Evolutionary conservation across 345 rosid species (phyloP), one percentile per base, ranked within the genome.

Genomic region (Triadica sebifera): DNA sequence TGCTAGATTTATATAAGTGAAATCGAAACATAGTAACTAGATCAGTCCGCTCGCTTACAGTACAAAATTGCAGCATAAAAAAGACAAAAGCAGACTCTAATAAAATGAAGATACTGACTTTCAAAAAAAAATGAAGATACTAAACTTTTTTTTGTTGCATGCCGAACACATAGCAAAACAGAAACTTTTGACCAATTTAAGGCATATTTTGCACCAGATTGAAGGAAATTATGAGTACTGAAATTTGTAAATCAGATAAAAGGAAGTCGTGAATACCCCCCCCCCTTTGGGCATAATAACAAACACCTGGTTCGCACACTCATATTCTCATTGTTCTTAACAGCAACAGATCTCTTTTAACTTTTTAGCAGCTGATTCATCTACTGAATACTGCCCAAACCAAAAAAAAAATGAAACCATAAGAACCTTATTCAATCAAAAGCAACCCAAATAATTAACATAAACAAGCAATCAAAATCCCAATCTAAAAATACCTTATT

Each of bases 311-410:
- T 45, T 55, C 43, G 72, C 89, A 66, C 17, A 24, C 8, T 0
- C 9, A 12, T 39, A 3, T n/a, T 50, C 60, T 67, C 16, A 13
- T 16, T 15, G 7, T 0, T 8, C 3, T 43, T 70, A 82, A 55
- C 81, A 75, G 45, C 72, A 71, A 70, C 94, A 92, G 16, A 87
- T 74, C 68, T 79, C 81, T 75, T 86, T 92, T 84, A 89, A n/a
- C 78, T 74, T 86, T 24, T 77, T 71, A 5, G 88, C 98, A 0
- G 88, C 89, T 4, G 91, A 87, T 85, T 91, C 92, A 47, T 91
- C 94, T 73, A 90, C 90, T 49, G 91, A 90, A 75, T 93, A 95
- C 98, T 93, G 82, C 64, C 78, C 46, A 39, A n/a, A 75, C 53
- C 8, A 76, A 58, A 51, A 47, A 29, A 29, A 29, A 58, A 51